phyloP scores from a whole-genome alignment of 345 rosid species.

The Barbarea vulgaris region DNA sequence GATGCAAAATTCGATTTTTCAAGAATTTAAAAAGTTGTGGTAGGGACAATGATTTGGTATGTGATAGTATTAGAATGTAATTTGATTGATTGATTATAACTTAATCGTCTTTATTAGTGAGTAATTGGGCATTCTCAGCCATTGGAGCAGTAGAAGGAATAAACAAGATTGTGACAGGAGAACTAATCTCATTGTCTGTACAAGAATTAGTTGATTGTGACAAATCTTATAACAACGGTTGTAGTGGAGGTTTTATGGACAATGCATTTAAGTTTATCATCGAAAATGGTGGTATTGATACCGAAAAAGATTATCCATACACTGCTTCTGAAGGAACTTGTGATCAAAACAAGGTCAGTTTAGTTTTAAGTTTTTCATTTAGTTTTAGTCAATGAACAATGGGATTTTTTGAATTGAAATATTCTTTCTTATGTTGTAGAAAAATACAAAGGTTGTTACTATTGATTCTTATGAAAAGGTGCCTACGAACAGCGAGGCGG shows the following conservation, averaged over 20 bases:
- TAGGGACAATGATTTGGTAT: not conserved
- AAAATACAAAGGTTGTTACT: slow-evolving; percentile 78
- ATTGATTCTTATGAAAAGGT: slow-evolving; percentile 80
- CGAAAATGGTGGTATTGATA: slow-evolving; percentile 82
- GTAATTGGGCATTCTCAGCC: slow-evolving; percentile 97
- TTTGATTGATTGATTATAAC: slow-evolving; percentile 2
- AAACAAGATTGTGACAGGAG: slow-evolving; percentile 85
- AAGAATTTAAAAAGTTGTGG: not conserved
- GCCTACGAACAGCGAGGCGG: slow-evolving; percentile 60
- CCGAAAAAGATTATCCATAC: slow-evolving; percentile 87
- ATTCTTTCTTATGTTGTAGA: slow-evolving; percentile 47
- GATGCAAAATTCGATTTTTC: not conserved
- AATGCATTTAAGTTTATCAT: slow-evolving; percentile 88
- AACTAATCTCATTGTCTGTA: slow-evolving; percentile 71
- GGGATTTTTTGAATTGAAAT: no score
- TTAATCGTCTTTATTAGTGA: slow-evolving; percentile 49
- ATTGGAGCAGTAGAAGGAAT: slow-evolving; percentile 93
- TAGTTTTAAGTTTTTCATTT: no score
- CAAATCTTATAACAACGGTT: slow-evolving; percentile 71
- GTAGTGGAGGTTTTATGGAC: slow-evolving; percentile 96
- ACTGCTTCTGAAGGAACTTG: slow-evolving; percentile 59
- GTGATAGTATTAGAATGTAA: not conserved
- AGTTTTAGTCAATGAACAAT: no score
- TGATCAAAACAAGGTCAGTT: slow-evolving; percentile 67
- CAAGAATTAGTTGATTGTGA: slow-evolving; percentile 95